Evolutionary conservation across 2,329 filamentous ascomycete species (phyloP).

Genomic region (Colletotrichum acutatum): DNA sequence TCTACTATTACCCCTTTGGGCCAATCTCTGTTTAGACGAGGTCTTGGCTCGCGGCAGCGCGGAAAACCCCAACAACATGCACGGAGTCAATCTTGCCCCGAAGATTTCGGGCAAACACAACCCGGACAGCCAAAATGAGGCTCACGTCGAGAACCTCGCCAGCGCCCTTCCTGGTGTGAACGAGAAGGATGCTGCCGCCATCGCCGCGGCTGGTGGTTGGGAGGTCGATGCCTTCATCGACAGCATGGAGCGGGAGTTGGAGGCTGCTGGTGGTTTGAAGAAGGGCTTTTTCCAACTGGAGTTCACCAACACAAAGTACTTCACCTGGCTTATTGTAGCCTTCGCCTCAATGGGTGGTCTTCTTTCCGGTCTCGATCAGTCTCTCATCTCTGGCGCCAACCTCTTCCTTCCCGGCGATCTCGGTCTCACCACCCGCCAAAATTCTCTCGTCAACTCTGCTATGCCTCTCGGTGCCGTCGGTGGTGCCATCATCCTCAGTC

Average conservation of each 20-base stretch:
- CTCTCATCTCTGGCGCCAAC: slow-evolving; percentile 77
- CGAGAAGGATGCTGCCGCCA: slow-evolving; percentile 47
- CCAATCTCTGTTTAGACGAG: not conserved
- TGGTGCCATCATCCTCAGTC: slow-evolving; percentile 74
- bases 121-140: slow-evolving; percentile 30
- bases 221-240: slow-evolving; percentile 53
- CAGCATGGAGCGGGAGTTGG: slow-evolving; percentile 55
- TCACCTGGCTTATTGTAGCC: slow-evolving; percentile 72
- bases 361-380: slow-evolving; percentile 78
- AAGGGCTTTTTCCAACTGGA: slow-evolving; percentile 63
- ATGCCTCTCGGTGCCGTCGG: slow-evolving; percentile 79
- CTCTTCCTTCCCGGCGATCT: slow-evolving; percentile 72
- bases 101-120: slow-evolving; percentile 31
- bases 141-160: slow-evolving; percentile 30
- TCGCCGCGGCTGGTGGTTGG: slow-evolving; percentile 46
- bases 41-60: slow-evolving; percentile 4
- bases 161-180: slow-evolving; percentile 18
- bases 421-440: slow-evolving; percentile 63
- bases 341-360: slow-evolving; percentile 83
- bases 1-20: not conserved
- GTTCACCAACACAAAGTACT: slow-evolving; percentile 72
- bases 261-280: slow-evolving; percentile 37
- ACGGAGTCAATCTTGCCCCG: slow-evolving; percentile 30
- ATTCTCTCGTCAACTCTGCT: slow-evolving; percentile 74
- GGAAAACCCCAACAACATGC: not conserved